A percentile compares a stretch with the other conserved stretches of the same genome.
Evolutionary conservation across 805 yeast species (phyloP).

Genomic region (Hanseniaspora valbyensis): DNA sequence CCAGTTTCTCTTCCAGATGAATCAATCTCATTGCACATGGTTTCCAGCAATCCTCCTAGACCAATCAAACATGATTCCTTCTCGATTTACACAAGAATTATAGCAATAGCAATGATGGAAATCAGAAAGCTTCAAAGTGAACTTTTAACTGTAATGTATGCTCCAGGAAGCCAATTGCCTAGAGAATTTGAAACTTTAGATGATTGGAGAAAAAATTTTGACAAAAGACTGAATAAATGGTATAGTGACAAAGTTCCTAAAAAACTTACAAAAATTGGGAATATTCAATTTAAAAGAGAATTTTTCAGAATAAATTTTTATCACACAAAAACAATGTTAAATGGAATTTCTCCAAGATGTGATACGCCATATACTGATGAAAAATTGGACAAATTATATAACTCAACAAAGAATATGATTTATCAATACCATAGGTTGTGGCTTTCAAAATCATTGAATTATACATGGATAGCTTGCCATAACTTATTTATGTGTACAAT

Average conservation of each 20-base stretch:
- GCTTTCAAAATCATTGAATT: conserved; percentile 51
- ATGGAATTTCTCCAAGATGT: conserved; percentile 68
- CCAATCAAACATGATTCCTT: neutral
- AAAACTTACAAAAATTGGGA: conserved; percentile 42
- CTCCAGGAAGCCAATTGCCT: conserved; percentile 55
- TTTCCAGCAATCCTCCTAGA: conserved; percentile 24
- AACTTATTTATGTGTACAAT: conserved; percentile 83
- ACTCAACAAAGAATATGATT: conserved; percentile 58
- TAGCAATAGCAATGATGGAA: conserved; percentile 55
- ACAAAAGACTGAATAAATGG: conserved; percentile 53
- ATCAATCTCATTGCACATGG: conserved; percentile 57
- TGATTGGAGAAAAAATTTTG: conserved; percentile 54
- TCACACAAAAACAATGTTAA: conserved; percentile 59
- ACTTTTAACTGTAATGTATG: conserved; percentile 61
- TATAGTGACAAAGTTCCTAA: conserved; percentile 41
- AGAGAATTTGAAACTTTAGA: conserved; percentile 41
- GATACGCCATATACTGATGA: conserved; percentile 37
- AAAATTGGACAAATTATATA: conserved; percentile 47
- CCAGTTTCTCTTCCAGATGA: conserved; percentile 87
- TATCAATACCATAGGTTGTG: conserved; percentile 49
- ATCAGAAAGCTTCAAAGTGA: conserved; percentile 69
- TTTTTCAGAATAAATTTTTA: conserved; percentile 66
- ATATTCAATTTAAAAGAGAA: conserved; percentile 60
- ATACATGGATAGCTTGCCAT: conserved; percentile 90
- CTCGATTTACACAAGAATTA: conserved; percentile 29